A percentile compares a stretch with the other conserved stretches of the same genome.
Conservation (phyloP, 2,329 filamentous ascomycete species). For the Chlorencoelia australis region DNA sequence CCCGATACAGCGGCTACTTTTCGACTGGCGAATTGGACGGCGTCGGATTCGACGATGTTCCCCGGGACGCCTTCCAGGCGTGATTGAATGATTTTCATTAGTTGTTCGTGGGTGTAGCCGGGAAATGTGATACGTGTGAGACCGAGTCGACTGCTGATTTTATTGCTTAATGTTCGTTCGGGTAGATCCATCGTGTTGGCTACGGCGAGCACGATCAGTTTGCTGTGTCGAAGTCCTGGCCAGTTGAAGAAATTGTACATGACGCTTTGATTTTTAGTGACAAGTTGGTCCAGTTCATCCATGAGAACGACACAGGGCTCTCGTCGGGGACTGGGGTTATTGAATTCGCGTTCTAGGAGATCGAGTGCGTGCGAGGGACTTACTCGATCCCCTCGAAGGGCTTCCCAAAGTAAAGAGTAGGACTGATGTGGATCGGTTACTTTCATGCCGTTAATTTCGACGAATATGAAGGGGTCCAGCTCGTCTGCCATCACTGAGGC, state of each 20-base stretch:
- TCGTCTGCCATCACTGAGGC: conserved; percentile 82
- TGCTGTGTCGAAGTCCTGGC: conserved; percentile 83
- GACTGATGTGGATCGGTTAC: conserved; percentile 96
- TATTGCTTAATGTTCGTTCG: conserved; percentile 92
- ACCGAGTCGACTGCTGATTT: conserved; percentile 82
- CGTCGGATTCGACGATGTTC: conserved; percentile 83
- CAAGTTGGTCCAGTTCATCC: conserved; percentile 96
- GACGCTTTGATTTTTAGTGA: conserved; percentile 97
- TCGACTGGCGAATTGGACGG: conserved; percentile 88
- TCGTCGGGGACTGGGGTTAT: conserved; percentile 76
- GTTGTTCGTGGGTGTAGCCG: conserved; percentile 91
- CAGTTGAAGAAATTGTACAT: conserved; percentile 99
- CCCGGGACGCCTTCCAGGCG: conserved; percentile 80
- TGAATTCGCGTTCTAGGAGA: conserved; percentile 86
- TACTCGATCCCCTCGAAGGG: conserved; percentile 84
- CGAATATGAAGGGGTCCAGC: conserved; percentile 96
- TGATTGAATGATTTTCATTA: conserved; percentile 97
- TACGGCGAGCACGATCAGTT: conserved; percentile 90
- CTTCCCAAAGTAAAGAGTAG: conserved; percentile 92
- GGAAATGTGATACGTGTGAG: conserved; percentile 94
- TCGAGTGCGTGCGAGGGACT: conserved; percentile 86
- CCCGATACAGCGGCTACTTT: conserved; percentile 96
- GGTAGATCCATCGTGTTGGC: conserved; percentile 99
- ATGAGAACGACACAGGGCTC: conserved; percentile 95
- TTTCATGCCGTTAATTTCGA: conserved; percentile 99